Evolutionary conservation across 2,329 filamentous ascomycete species (phyloP).

Genomic region (Sporothrix inflata): DNA sequence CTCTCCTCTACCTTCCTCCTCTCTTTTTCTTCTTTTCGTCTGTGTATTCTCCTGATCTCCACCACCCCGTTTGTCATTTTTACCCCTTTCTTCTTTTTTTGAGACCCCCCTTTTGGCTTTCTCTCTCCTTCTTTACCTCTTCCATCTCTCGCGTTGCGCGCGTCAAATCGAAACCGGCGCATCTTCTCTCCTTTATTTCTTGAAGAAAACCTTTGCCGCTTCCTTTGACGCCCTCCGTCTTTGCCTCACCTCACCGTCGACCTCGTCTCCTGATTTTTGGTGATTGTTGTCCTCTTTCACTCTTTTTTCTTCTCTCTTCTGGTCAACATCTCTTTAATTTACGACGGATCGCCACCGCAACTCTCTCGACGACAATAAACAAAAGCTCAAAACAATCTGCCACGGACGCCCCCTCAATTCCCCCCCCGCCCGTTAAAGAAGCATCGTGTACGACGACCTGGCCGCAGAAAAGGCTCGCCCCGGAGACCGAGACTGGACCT

Average conservation of each 20-base stretch:
- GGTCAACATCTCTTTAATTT: neutral
- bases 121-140: neutral
- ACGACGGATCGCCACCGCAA: neutral
- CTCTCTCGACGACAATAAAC: constrained; percentile 9
- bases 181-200: neutral
- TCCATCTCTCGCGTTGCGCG: constrained; percentile 9
- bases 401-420: constrained; percentile 6
- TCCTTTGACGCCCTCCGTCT: neutral
- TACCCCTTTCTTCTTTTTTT: neutral
- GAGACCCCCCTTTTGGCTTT: constrained; percentile 1
- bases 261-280: neutral
- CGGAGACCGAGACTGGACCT: neutral
- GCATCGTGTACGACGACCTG: constrained; percentile 22
- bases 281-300: neutral
- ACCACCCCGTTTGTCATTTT: neutral
- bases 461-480: constrained; percentile 19
- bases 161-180: constrained; percentile 12
- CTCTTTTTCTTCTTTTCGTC: constrained; percentile 3
- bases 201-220: neutral
- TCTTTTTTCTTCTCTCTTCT: neutral
- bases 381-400: neutral
- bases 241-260: constrained; percentile 6
- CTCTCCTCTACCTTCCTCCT: neutral
- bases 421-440: constrained; percentile 12
- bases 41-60: neutral